phyloP scores from a whole-genome alignment of 2,329 filamentous ascomycete genomes.

The Alternaria burnsii region DNA sequence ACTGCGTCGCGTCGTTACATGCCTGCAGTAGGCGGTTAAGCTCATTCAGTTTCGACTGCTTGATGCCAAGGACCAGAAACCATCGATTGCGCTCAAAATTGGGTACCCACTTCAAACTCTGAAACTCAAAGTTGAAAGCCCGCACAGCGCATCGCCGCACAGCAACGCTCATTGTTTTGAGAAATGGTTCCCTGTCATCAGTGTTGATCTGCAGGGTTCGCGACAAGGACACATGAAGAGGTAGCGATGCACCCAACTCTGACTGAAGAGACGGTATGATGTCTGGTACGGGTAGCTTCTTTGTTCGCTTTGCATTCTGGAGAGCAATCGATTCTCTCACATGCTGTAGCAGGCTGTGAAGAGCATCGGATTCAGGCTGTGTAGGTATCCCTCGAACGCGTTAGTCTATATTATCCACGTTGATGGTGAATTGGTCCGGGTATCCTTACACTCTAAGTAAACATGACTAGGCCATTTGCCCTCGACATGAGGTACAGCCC shows the following conservation, averaged over 20 bases:
- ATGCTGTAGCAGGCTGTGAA: slow-evolving; percentile 42
- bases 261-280: slow-evolving; percentile 77
- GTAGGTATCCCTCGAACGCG: slow-evolving; percentile 50
- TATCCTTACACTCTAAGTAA: slow-evolving; percentile 86
- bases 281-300: slow-evolving; percentile 40
- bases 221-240: slow-evolving; percentile 91
- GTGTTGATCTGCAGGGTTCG: slow-evolving; percentile 78
- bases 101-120: slow-evolving; percentile 68
- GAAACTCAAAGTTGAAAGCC: slow-evolving; percentile 60
- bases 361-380: slow-evolving; percentile 40
- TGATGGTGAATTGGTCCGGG: slow-evolving; percentile 2
- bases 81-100: slow-evolving; percentile 75
- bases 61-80: slow-evolving; percentile 80
- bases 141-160: slow-evolving; percentile 55
- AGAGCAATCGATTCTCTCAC: slow-evolving; percentile 30
- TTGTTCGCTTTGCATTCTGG: slow-evolving; percentile 31
- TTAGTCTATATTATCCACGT: slow-evolving; percentile 37
- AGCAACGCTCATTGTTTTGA: slow-evolving; percentile 62
- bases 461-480: slow-evolving; percentile 95
- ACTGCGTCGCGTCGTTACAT: slow-evolving; percentile 70
- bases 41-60: slow-evolving; percentile 45
- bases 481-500: slow-evolving; percentile 81
- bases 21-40: slow-evolving; percentile 65
- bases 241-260: slow-evolving; percentile 78
- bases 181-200: slow-evolving; percentile 74